Evolutionary conservation across 2,329 filamentous ascomycete genomes (phyloP), one percentile per base, ranked within the genome.

Genomic region (Cryphonectria parasitica): DNA sequence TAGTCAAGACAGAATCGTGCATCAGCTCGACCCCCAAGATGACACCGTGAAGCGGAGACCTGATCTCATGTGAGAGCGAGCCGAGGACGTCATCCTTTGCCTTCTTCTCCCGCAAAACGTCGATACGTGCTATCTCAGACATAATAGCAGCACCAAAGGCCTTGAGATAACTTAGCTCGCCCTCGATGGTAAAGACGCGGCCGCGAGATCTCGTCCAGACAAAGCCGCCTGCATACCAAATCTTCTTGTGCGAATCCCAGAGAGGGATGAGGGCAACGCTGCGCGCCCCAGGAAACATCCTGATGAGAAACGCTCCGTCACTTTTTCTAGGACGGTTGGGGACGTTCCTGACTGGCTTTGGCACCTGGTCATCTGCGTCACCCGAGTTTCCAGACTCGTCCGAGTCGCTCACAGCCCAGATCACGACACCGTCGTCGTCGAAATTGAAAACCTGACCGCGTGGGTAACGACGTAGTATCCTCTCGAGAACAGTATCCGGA

Each of bases 11-110:
- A 72, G 0, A 61, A 17, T 69, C 68, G n/a, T 83, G 81, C 0
- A 88, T 76, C 54, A 87, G 78, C 71, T 87, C 84, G 5, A 82
- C 83, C 73, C 79, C 87, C 0, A 84, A 85, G 1, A 89, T 78
- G 43, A 89, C 87, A 1, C 87, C 87, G 72, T 89, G 87, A 0
- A 89, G 79, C 2, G 87, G 87, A 3, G 83, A 87, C 22, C 87
- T 80, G 8, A 89, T 77, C 73, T 89, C 87, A 75, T 89, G 87
- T 34, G 84, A 87, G 61, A 89, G 84, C 10, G 84, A 88, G 0
- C 84, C 85, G 31, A 89, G 84, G 72, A 89, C 86, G 69, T 87
- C 85, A 0, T 83, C 83, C 76, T 67, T 67, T 13, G 66, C 66
- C 56, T 62, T 67, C 28, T 36, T 67, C 25, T 87, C 87, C 22